Conservation (phyloP, 2,329 filamentous ascomycete genomes). For the Dothideomycetidae sp. region DNA sequence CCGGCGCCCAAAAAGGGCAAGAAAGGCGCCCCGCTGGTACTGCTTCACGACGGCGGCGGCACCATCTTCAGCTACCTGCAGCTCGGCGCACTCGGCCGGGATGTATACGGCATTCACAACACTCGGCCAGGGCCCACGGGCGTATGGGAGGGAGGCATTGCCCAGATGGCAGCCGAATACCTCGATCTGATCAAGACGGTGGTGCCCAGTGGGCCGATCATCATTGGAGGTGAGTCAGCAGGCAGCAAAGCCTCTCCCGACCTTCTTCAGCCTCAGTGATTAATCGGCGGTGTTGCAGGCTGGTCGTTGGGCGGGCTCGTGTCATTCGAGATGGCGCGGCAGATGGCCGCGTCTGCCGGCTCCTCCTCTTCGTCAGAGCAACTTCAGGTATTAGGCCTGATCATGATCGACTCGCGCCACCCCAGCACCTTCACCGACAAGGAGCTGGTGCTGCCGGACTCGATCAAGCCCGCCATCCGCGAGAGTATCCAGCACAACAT, state of each 20-base stretch:
- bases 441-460: neutral
- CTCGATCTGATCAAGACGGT: too few relatives aligned
- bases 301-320: slow-evolving; percentile 6
- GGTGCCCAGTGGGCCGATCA: too few relatives aligned
- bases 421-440: neutral
- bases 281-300: too few relatives aligned
- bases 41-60: slow-evolving; percentile 11
- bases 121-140: too few relatives aligned
- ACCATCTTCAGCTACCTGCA: slow-evolving; percentile 9
- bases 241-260: too few relatives aligned
- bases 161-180: too few relatives aligned
- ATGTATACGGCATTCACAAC: too few relatives aligned
- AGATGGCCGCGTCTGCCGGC: neutral
- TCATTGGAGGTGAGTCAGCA: too few relatives aligned
- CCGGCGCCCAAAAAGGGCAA: slow-evolving; percentile 5
- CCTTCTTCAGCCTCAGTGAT: too few relatives aligned
- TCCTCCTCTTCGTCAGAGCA: too few relatives aligned
- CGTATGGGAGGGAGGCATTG: too few relatives aligned
- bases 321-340: neutral
- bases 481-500: slow-evolving; percentile 2
- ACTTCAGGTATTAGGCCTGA: neutral
- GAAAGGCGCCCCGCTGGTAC: slow-evolving; percentile 4
- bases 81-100: too few relatives aligned
- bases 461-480: neutral
- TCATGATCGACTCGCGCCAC: slow-evolving; percentile 2